phyloP scores from a whole-genome alignment of 257 asterid genomes.

The Ophiorrhiza pumila region DNA sequence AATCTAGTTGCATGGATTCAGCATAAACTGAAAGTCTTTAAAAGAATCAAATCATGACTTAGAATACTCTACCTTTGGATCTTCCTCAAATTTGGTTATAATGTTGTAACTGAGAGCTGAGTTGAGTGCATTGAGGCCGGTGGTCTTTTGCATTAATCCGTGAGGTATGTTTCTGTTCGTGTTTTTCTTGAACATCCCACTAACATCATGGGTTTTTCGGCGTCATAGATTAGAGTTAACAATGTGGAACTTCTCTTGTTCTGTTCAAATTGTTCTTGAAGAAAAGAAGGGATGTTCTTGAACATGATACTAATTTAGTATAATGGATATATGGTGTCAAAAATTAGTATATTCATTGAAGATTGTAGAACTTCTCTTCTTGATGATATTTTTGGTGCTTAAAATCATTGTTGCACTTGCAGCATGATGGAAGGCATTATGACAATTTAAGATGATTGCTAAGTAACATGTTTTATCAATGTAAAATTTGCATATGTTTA shows the following conservation, averaged over 20 bases:
- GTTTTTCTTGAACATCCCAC: background rate
- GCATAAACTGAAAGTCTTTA: background rate
- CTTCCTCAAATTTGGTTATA: background rate
- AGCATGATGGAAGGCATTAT: background rate
- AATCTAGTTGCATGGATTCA: background rate
- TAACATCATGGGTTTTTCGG: background rate
- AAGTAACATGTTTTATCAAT: background rate
- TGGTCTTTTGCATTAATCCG: background rate
- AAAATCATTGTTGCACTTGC: background rate
- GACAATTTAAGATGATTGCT: background rate
- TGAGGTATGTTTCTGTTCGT: constrained; percentile 5
- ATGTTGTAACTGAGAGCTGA: constrained; percentile 2
- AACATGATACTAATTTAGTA: too few species aligned
- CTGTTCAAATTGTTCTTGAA: background rate
- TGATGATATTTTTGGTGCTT: background rate
- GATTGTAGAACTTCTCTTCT: background rate
- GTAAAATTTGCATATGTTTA: background rate
- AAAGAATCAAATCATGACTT: background rate
- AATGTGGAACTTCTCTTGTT: background rate
- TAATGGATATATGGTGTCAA: background rate
- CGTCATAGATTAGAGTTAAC: background rate
- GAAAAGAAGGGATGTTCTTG: background rate
- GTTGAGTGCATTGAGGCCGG: constrained; percentile 1
- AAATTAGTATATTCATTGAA: background rate
- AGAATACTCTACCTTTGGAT: background rate